Percentiles rank a stretch among this genome's conserved stretches.
These are phyloP conservation scores for Hericium erinaceus DNA, from an alignment of 768 basidiomycete genomes.

Conservation along the genomic window DNA sequence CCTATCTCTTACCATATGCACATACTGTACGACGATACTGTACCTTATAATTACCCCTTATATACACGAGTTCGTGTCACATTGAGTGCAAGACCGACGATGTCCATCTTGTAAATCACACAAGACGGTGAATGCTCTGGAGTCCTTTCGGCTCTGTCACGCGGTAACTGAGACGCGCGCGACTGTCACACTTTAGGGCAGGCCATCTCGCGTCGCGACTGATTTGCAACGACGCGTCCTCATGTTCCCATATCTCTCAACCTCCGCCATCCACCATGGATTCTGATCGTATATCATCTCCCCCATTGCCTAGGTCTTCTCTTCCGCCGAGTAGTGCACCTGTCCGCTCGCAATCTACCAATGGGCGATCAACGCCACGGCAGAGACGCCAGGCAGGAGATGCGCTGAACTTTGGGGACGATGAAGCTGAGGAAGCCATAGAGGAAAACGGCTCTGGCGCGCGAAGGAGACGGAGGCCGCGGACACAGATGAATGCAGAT, in stretches of 20 bases:
- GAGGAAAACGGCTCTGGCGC: constrained; percentile 24
- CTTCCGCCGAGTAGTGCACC: constrained; percentile 44
- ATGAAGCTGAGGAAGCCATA: constrained; percentile 28
- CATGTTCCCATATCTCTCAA: constrained; percentile 12
- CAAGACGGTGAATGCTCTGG: no score
- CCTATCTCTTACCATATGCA: no score
- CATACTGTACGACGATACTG: no score
- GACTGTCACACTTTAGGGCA: constrained; percentile 28
- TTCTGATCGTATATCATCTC: constrained; percentile 46
- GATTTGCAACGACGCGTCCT: constrained; percentile 11
- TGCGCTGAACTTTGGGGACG: constrained; percentile 32
- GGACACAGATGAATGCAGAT: constrained; percentile 43
- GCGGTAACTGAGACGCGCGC: background rate
- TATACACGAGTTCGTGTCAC: no score
- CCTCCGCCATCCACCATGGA: constrained; percentile 34
- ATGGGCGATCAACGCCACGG: constrained; percentile 20
- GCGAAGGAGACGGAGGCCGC: constrained; percentile 37
- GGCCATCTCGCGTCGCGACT: constrained; percentile 32
- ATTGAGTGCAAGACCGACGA: no score
- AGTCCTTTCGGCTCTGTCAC: background rate
- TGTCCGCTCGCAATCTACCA: constrained; percentile 27
- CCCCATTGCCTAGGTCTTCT: constrained; percentile 42
- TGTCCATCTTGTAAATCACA: no score
- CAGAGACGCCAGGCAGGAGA: constrained; percentile 21
- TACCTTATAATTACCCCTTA: no score